A percentile compares a stretch with the other conserved stretches of the same genome.
phyloP scores from a whole-genome alignment of 345 rosid genomes.

The Anacardium occidentale region DNA sequence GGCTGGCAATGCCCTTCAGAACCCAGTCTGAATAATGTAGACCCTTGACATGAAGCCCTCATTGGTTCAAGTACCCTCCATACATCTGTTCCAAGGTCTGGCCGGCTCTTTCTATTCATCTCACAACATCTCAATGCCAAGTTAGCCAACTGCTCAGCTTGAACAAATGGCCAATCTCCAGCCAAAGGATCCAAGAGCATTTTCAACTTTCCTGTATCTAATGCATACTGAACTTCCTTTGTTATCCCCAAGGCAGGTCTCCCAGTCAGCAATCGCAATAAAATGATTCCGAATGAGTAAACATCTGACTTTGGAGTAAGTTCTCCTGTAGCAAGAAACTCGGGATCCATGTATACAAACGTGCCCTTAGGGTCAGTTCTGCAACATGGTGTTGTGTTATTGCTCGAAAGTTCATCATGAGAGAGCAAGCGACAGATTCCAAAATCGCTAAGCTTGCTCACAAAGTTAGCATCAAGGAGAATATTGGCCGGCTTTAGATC shows the following conservation, averaged over 20 bases:
- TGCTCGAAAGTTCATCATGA: slow-evolving; percentile 29
- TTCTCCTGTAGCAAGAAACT: slow-evolving; percentile 66
- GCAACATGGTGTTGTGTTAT: slow-evolving; percentile 37
- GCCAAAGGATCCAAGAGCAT: slow-evolving; percentile 78
- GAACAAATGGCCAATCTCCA: slow-evolving; percentile 94
- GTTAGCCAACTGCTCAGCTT: slow-evolving; percentile 77
- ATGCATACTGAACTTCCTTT: slow-evolving; percentile 66
- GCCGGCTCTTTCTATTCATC: slow-evolving; percentile 58
- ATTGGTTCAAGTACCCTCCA: slow-evolving; percentile 87
- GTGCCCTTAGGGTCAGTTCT: slow-evolving; percentile 74
- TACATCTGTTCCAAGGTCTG: slow-evolving; percentile 75
- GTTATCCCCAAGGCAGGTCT: slow-evolving; percentile 58
- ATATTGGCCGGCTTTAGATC: slow-evolving; percentile 84
- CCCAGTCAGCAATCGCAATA: slow-evolving; percentile 75
- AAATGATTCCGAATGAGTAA: slow-evolving; percentile 78
- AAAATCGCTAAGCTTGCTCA: slow-evolving; percentile 81
- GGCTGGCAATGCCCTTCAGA: slow-evolving; percentile 54
- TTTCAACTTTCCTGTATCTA: slow-evolving; percentile 56
- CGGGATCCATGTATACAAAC: slow-evolving; percentile 75
- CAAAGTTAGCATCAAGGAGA: slow-evolving; percentile 74
- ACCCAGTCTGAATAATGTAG: slow-evolving; percentile 34
- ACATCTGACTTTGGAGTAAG: slow-evolving; percentile 83
- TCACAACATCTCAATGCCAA: slow-evolving; percentile 87
- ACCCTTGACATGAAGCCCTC: slow-evolving; percentile 80
- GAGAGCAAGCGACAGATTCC: slow-evolving; percentile 63